phyloP scores from a whole-genome alignment of 495 filamentous ascomycete genomes.

The Penicillium soppii region DNA sequence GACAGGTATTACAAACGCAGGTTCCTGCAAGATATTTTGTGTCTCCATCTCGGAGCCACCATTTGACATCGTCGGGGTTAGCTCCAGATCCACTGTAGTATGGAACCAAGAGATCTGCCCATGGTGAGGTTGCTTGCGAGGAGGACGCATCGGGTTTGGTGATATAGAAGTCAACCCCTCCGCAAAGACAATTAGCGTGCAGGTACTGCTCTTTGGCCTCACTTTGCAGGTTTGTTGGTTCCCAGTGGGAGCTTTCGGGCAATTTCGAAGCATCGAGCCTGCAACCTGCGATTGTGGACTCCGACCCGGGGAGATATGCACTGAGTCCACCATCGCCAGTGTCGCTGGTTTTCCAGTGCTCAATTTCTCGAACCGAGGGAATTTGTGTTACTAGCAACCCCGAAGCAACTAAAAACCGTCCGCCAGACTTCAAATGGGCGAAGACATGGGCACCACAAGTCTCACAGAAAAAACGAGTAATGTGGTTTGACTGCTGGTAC shows the following conservation, averaged over 20 bases:
- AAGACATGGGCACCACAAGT: conserved; percentile 68
- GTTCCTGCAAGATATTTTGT: conserved; percentile 62
- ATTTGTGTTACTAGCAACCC: conserved; percentile 35
- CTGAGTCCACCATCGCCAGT: conserved; percentile 60
- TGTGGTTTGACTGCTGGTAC: conserved; percentile 48
- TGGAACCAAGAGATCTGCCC: conserved; percentile 53
- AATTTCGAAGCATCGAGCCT: conserved; percentile 16
- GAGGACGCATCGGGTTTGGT: conserved; percentile 42
- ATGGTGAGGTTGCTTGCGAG: conserved; percentile 42
- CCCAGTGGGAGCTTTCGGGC: conserved; percentile 14
- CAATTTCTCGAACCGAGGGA: conserved; percentile 36
- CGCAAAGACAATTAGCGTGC: conserved; percentile 41
- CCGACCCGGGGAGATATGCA: conserved; percentile 40
- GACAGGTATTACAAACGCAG: conserved; percentile 66
- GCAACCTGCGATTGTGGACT: conserved; percentile 13
- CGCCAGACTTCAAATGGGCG: conserved; percentile 24
- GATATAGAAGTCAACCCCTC: conserved; percentile 45
- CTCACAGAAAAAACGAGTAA: conserved; percentile 65
- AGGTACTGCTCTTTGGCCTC: conserved; percentile 15
- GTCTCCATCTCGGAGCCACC: conserved; percentile 48
- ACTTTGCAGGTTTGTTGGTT: neutral
- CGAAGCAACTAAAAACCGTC: conserved; percentile 43
- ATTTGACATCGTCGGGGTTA: conserved; percentile 47
- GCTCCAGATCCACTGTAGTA: conserved; percentile 36
- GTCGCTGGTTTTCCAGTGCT: conserved; percentile 49